Conservation (phyloP, 2,329 filamentous ascomycete species). For the Rutstroemia sp. region DNA sequence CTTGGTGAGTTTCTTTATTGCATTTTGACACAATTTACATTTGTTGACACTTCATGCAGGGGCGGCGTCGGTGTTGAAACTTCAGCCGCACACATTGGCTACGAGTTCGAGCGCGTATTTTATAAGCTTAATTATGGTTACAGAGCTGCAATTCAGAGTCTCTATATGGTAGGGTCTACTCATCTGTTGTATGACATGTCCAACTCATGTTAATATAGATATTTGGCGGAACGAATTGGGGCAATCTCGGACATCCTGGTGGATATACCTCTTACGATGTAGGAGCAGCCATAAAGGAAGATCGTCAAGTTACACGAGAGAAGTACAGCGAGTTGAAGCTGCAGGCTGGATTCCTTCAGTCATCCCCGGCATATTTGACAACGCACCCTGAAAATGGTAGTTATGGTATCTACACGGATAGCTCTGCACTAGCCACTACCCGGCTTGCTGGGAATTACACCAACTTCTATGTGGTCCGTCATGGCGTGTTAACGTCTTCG, state of each 20-base stretch:
- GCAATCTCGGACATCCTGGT: conserved; percentile 60
- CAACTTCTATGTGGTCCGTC: conserved; percentile 59
- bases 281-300: conserved; percentile 58
- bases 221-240: conserved; percentile 75
- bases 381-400: conserved; percentile 44
- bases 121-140: conserved; percentile 68
- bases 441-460: conserved; percentile 48
- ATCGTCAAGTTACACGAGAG: conserved; percentile 59
- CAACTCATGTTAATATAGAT: conserved; percentile 34
- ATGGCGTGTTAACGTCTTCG: conserved; percentile 55
- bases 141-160: conserved; percentile 58
- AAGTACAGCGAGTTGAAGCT: conserved; percentile 78
- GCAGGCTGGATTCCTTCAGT: conserved; percentile 66
- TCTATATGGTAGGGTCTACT: conserved; percentile 49
- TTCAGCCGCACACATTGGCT: no score
- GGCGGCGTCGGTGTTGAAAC: no score
- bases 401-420: conserved; percentile 43
- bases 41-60: no score
- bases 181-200: no score
- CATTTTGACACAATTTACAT: conserved; percentile 49
- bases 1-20: conserved; percentile 65
- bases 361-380: conserved; percentile 63
- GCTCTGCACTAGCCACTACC: conserved; percentile 43
- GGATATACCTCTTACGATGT: conserved; percentile 55
- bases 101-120: conserved; percentile 67